These are phyloP conservation scores for Kwoniella sp. DNA, from an alignment of 768 basidiomycete genomes.

Conservation along the genomic window DNA sequence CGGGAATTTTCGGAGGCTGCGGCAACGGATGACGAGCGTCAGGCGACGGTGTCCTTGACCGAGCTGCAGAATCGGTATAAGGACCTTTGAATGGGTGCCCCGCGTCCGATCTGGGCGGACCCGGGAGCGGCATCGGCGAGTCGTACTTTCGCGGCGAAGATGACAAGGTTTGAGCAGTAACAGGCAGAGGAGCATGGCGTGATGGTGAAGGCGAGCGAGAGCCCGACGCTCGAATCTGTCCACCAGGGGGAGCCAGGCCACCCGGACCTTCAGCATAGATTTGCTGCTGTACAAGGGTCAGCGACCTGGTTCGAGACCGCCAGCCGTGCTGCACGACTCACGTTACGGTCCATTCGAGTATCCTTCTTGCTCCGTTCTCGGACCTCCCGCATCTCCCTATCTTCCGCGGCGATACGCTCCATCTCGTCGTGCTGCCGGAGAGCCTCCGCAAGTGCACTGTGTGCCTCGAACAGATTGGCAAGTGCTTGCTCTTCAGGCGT, in stretches of 20 bases:
- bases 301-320: neutral
- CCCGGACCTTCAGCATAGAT: constrained; percentile 1
- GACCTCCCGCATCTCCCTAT: constrained; percentile 57
- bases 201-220: constrained; percentile 47
- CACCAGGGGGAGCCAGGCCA: constrained; percentile 44
- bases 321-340: constrained; percentile 51
- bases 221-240: constrained; percentile 27
- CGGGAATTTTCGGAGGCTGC: constrained; percentile 19
- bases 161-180: constrained; percentile 38
- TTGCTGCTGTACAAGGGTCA: neutral
- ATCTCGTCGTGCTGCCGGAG: constrained; percentile 74
- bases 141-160: constrained; percentile 35
- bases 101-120: neutral
- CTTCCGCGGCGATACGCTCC: constrained; percentile 61
- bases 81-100: constrained; percentile 17
- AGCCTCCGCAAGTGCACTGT: constrained; percentile 65
- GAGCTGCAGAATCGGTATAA: constrained; percentile 11
- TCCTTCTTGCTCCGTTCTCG: constrained; percentile 70
- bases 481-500: constrained; percentile 74
- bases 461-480: constrained; percentile 66
- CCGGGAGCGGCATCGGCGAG: constrained; percentile 10
- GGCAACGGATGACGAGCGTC: constrained; percentile 48
- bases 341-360: constrained; percentile 62
- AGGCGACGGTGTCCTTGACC: constrained; percentile 70
- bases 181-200: constrained; percentile 20